phyloP scores from a whole-genome alignment of 2,329 filamentous ascomycete species.

The Colletotrichum tabaci region DNA sequence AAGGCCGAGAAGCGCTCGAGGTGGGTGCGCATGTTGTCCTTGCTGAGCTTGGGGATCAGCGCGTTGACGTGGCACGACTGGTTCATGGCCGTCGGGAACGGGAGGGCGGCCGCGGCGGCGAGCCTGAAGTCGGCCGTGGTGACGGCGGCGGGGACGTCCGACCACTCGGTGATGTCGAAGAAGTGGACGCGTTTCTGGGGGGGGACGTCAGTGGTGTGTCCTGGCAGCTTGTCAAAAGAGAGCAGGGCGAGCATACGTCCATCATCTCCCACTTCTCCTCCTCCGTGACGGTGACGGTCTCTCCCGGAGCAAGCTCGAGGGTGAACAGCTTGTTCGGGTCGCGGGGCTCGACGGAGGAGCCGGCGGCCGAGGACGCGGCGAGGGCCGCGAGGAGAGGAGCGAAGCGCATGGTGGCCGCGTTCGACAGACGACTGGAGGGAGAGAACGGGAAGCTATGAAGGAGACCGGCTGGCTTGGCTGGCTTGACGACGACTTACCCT shows the following conservation, averaged over 20 bases:
- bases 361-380: slow-evolving; percentile 40
- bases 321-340: slow-evolving; percentile 43
- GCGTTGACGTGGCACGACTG: slow-evolving; percentile 43
- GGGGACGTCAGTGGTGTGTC: not conserved
- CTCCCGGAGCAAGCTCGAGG: slow-evolving; percentile 44
- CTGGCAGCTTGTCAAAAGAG: not conserved
- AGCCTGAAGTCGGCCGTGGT: slow-evolving; percentile 24
- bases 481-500: not conserved
- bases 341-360: slow-evolving; percentile 29
- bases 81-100: slow-evolving; percentile 43
- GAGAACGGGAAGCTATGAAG: too few relatives aligned
- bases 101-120: slow-evolving; percentile 38
- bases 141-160: slow-evolving; percentile 35
- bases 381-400: slow-evolving; percentile 43
- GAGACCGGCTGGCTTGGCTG: not conserved
- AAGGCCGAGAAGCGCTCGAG: slow-evolving; percentile 73
- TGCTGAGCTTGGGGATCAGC: slow-evolving; percentile 35
- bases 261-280: slow-evolving; percentile 47
- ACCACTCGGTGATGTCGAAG: slow-evolving; percentile 47
- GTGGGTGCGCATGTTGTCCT: slow-evolving; percentile 28
- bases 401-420: slow-evolving; percentile 42
- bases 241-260: slow-evolving; percentile 39
- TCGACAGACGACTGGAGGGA: not conserved
- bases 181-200: slow-evolving; percentile 44
- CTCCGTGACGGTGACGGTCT: slow-evolving; percentile 46